A percentile compares a stretch with the other conserved stretches of the same genome.
Conservation (phyloP, 139 green algal genomes). For the Mychonastes homosphaera region DNA sequence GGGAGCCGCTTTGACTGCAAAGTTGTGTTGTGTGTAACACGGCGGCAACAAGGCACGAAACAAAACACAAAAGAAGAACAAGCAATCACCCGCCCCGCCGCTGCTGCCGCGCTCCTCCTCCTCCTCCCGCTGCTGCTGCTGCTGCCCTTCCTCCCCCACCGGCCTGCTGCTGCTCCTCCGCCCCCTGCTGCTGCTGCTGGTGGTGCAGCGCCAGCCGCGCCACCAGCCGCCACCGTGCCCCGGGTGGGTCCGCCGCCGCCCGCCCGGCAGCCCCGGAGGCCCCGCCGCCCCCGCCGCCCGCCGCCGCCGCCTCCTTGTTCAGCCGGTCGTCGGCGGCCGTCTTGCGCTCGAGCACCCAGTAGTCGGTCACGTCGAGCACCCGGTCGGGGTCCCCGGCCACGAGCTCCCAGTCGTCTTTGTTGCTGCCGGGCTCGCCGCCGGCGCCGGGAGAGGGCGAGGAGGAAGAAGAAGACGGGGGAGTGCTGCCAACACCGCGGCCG, state of each 20-base stretch:
- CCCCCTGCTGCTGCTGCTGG: slow-evolving; percentile 5
- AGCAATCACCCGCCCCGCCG: background rate
- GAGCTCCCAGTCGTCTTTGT: too few species aligned
- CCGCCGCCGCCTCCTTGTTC: background rate
- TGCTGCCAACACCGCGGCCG: too few species aligned
- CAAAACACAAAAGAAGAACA: background rate
- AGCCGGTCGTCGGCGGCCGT: background rate
- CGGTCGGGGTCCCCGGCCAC: slow-evolving; percentile 25
- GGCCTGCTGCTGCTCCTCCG: background rate
- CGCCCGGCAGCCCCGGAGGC: too few species aligned
- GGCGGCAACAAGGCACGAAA: too few species aligned
- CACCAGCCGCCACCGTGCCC: slow-evolving; percentile 11
- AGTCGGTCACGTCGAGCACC: slow-evolving; percentile 28
- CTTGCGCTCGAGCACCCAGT: slow-evolving; percentile 38
- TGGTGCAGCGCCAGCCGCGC: background rate
- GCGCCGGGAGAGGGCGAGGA: too few species aligned
- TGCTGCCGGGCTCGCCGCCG: background rate
- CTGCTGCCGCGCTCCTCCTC: too few species aligned
- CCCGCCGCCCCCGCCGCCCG: too few species aligned
- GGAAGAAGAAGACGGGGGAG: too few species aligned
- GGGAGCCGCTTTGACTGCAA: too few species aligned
- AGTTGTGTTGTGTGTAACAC: background rate
- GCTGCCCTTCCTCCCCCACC: background rate
- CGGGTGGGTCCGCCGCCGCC: too few species aligned
- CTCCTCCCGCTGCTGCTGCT: too few species aligned